Evolutionary conservation across 306 rosid genomes (phyloP), one percentile per base, ranked within the genome.

Genomic region (Cicer cuneatum): DNA sequence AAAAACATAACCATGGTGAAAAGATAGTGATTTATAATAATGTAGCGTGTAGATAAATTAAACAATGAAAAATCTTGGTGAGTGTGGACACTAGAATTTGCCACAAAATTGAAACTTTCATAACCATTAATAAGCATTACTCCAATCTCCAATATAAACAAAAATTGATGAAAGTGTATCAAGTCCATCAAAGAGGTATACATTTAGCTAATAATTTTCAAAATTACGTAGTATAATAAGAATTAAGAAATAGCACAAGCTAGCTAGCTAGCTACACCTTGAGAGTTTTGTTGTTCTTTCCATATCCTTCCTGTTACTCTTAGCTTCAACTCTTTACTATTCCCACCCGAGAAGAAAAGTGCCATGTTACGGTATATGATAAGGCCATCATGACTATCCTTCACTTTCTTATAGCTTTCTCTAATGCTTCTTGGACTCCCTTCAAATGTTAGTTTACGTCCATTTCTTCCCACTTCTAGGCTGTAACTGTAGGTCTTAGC

Each of bases 361-460:
- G 96, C 96, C 86, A 90, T 84, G 84, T 87, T 86, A 2, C 92
- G 92, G 58, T 87, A 89, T 79, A 90, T 82, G 38, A 90, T 83
- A 51, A 90, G 90, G 61, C 96, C 96, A 11, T 90, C 96, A 57
- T 87, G 92, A 81, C 92, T 90, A 76, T 90, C 96, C 60, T 90
- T 83, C 7, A 90, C 92, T 72, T 86, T 90, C 90, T 74, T 85
- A 64, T 90, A 90, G 79, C 96, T 82, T 52, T 90, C 96, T 80
- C 96, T 74, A 60, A 90, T 69, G 80, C 96, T 90, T 74, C 90
- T 45, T 16, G 96, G 92, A 62, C 77, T 86, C 39, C 96, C 96
- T 67, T 90, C 92, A 83, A 87, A 90, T 8, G 78, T 87, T 49
- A 87, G 82, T 71, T 87, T 90, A 16, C 96, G 86, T 48, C 89